Evolutionary conservation across 495 filamentous ascomycete species (phyloP).

Genomic region (Aspergillus avenaceus): DNA sequence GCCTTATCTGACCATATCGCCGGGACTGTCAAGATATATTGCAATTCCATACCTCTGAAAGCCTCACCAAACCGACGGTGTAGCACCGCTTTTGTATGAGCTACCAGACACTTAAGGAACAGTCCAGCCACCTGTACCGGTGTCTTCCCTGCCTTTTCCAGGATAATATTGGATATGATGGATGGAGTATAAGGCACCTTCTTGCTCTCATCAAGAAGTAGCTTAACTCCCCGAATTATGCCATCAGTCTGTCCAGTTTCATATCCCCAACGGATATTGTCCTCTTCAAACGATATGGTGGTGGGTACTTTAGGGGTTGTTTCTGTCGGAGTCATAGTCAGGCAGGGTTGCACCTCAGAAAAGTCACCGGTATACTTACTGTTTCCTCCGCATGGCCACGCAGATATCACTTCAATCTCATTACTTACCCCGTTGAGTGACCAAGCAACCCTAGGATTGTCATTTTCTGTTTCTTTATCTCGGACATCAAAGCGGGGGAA

Average conservation of each 20-base stretch:
- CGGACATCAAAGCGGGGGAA: constrained; percentile 9
- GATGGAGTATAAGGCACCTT: constrained; percentile 12
- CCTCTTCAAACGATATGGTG: constrained; percentile 32
- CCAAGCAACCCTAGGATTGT: constrained; percentile 20
- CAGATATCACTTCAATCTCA: constrained; percentile 30
- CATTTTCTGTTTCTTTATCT: constrained; percentile 17
- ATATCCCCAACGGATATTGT: constrained; percentile 39
- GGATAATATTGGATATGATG: constrained; percentile 10
- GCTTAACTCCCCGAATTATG: constrained; percentile 34
- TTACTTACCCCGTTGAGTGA: constrained; percentile 16
- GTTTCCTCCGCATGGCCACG: constrained; percentile 28
- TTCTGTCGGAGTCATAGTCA: constrained; percentile 2
- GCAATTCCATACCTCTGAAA: constrained; percentile 12
- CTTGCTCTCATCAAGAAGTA: constrained; percentile 29
- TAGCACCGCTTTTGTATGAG: constrained; percentile 23
- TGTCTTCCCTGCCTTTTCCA: constrained; percentile 21
- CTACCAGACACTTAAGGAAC: constrained; percentile 34
- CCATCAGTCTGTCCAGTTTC: constrained; percentile 23
- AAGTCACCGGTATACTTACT: too few species aligned
- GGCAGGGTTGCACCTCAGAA: too few species aligned
- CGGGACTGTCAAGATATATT: constrained; percentile 49
- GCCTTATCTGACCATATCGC: constrained; percentile 52
- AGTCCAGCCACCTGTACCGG: constrained; percentile 34
- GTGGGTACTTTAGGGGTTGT: constrained; percentile 48
- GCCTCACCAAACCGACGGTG: constrained; percentile 27